A percentile compares a stretch with the other conserved stretches of the same genome.
These are phyloP conservation scores for Phytophthora brassicae DNA, from an alignment of 352 stramenopile species.

Conservation along the genomic window DNA sequence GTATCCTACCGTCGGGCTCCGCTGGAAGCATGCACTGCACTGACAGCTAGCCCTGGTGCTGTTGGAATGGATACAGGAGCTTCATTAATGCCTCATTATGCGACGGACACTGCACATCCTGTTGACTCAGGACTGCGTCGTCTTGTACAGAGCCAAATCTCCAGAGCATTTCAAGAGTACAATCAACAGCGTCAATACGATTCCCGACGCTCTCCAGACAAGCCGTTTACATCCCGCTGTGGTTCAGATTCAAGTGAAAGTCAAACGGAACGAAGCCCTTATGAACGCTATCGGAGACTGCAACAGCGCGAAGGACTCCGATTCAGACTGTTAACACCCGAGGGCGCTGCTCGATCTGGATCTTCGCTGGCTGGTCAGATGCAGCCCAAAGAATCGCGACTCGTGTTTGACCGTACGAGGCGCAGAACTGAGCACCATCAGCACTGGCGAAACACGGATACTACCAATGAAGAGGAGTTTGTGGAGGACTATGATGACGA, in stretches of 20 bases:
- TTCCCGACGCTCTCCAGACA: not conserved
- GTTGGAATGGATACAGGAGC: slow-evolving; percentile 6
- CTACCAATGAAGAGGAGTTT: not conserved
- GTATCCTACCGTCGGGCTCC: slow-evolving; percentile 45
- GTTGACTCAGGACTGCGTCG: slow-evolving; percentile 23
- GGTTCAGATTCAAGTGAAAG: not conserved
- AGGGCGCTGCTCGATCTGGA: slow-evolving; percentile 10
- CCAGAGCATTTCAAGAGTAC: slow-evolving; percentile 41
- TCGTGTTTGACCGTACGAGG: slow-evolving; percentile 25
- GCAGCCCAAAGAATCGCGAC: slow-evolving; percentile 9
- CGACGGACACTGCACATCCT: slow-evolving; percentile 16
- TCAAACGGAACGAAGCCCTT: not conserved
- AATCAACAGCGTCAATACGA: slow-evolving; percentile 21
- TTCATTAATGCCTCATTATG: slow-evolving; percentile 24
- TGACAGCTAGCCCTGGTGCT: not conserved
- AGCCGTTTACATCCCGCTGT: not conserved
- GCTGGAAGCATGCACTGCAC: slow-evolving; percentile 7
- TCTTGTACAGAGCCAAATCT: slow-evolving; percentile 43
- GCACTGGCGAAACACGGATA: slow-evolving; percentile 6
- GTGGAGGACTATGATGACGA: slow-evolving; percentile 8
- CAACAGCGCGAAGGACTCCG: slow-evolving; percentile 29
- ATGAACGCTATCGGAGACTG: slow-evolving; percentile 21
- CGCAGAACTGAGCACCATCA: slow-evolving; percentile 4
- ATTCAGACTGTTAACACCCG: slow-evolving; percentile 23
- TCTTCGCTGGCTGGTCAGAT: slow-evolving; percentile 13